A percentile compares a stretch with the other conserved stretches of the same genome.
Conservation (phyloP, 2,329 filamentous ascomycete species). For the Beauveria sp. region DNA sequence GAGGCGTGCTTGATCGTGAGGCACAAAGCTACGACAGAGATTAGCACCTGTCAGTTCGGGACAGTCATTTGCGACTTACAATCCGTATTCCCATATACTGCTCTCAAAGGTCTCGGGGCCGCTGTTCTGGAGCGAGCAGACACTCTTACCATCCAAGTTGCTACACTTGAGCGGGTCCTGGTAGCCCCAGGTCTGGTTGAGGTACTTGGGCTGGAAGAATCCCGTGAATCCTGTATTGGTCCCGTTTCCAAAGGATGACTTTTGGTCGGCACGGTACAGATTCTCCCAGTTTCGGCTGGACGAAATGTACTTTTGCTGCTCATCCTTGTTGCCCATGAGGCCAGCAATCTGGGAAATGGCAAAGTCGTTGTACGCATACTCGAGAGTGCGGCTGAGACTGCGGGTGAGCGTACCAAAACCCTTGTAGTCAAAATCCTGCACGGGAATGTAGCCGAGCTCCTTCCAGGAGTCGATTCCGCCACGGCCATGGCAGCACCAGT, state of each 20-base stretch:
- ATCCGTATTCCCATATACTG: slow-evolving; percentile 66
- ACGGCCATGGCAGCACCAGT: slow-evolving; percentile 64
- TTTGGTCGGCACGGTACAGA: slow-evolving; percentile 53
- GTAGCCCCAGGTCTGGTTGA: slow-evolving; percentile 60
- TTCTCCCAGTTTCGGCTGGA: slow-evolving; percentile 61
- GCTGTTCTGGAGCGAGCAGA: slow-evolving; percentile 52
- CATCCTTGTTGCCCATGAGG: slow-evolving; percentile 43
- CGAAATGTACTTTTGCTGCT: slow-evolving; percentile 51
- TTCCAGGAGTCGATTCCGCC: slow-evolving; percentile 70
- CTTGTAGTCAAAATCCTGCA: slow-evolving; percentile 56
- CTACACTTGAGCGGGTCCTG: slow-evolving; percentile 62
- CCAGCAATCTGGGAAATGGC: slow-evolving; percentile 57
- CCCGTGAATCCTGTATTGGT: slow-evolving; percentile 58
- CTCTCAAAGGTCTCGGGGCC: slow-evolving; percentile 66
- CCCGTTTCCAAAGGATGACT: slow-evolving; percentile 43
- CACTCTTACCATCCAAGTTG: slow-evolving; percentile 43
- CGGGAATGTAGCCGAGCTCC: slow-evolving; percentile 60
- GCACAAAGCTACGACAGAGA: slow-evolving; percentile 34
- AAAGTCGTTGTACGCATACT: slow-evolving; percentile 74
- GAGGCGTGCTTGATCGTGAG: slow-evolving; percentile 45
- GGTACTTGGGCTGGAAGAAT: slow-evolving; percentile 61
- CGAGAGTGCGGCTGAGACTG: slow-evolving; percentile 63
- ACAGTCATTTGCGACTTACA: slow-evolving; percentile 33
- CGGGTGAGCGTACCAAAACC: slow-evolving; percentile 65
- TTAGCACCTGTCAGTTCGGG: neutral